Evolutionary conservation across 768 basidiomycete species (phyloP), one percentile per base, ranked within the genome.

Genomic region (Plicaturopsis crispa): DNA sequence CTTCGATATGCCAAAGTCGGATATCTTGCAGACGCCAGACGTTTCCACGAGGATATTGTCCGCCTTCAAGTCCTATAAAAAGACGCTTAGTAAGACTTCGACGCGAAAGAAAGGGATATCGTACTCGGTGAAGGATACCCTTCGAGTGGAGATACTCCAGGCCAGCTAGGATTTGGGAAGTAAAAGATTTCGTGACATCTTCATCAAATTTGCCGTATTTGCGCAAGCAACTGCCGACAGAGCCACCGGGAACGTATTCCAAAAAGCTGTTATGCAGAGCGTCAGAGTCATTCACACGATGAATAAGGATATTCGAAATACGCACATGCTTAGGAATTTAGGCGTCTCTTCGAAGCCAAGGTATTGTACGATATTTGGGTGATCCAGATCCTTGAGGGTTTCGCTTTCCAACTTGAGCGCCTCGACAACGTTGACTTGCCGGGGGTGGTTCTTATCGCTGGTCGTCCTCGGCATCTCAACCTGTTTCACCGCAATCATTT

Each of bases 401-500:
- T 96, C 92, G 54, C 91, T 96, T 67, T 98, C 96, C 51, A 87
- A 70, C 59, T 94, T 91, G 45, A 98, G 64, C 1, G 93, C 92
- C 49, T 92, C 84, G 42, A 99, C 87, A 45, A 93, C 81, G 20
- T 76, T 77, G 39, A 75, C 66, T 50, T 94, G 92, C 22, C 92
- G 75, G 13, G 75, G 71, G 59, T 98, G 92, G 46, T 78, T 84
- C 59, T 84, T 87, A 62, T 99, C 96, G 51, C 86, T 90, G 13
- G 80, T 78, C 6, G 91, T 93, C 36, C 79, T 78, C 2, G 96
- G 94, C 41, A 93, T 75, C 57, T 98, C 96, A 33, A 99, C 96
- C 61, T 98, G 96, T 62, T 99, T 99, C 47, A 99, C 96, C 13
- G 96, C 96, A 51, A 98, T 92, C 89, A 97, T 94, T 62, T 98